Base-by-base conservation (phyloP, 2,329 filamentous ascomycete genomes). In the Fonsecaea monophora region DNA sequence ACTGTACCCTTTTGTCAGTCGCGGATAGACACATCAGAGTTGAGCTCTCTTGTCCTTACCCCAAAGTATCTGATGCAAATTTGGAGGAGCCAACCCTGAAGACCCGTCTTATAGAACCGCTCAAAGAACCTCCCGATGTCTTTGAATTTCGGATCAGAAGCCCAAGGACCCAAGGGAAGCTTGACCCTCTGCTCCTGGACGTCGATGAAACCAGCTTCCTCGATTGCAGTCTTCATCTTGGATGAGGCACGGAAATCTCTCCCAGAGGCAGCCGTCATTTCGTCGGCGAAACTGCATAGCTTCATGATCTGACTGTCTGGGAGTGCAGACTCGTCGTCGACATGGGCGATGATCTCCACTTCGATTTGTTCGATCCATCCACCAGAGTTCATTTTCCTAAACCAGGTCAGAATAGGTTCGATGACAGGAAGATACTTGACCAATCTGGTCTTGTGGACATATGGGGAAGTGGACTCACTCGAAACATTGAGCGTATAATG, bases 101-200 rank as follows among this genome's bases (percentile, higher is more conserved):
- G 50, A n/a, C 74, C 74, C 25, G 71, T 70, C 60, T 73, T 68
- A 71, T 74, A 76, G 60, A 70, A 71, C 6, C 70, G 65, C 60
- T 74, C 68, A 66, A 71, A 73, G 63, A 72, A 74, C 56, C 66
- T 67, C 53, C 80, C 79, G 48, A 79, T 74, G 60, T 80, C 76
- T 70, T 81, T 81, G 58, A 77, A 63, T 58, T 71, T 74, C 37
- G 72, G 68, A 63, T 80, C 78, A 6, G 70, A 74, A 40, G 75
- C 75, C 81, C 81, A 83, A 9, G 77, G 75, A 2, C 79, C 79
- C 15, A 82, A 73, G 0, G 81, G 80, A 75, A 79, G 78, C 60
- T 79, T 79, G 70, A 76, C 81, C 40, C 72, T 72, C 64, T 72
- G 72, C 71, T 82, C 79, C 9, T 78, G 76, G 1, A 84, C 77